A percentile compares a stretch with the other conserved stretches of the same genome.
phyloP scores from a whole-genome alignment of 2,329 filamentous ascomycete species.

The Botrytis byssoidea region DNA sequence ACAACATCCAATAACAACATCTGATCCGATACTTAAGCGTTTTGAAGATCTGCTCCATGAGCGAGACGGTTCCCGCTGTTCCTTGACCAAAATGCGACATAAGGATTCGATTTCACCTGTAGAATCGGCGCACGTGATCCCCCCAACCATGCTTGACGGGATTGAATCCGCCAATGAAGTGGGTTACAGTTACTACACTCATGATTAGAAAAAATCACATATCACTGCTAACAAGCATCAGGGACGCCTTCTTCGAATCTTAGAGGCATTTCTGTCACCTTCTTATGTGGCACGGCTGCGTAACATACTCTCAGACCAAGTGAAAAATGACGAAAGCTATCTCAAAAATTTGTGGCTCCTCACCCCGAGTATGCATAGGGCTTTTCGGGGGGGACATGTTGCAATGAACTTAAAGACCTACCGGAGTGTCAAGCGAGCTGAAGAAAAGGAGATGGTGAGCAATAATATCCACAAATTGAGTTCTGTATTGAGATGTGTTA shows the following conservation, averaged over 20 bases:
- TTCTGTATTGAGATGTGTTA: neutral
- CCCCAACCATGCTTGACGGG: neutral
- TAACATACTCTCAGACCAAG: neutral
- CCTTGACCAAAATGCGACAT: neutral
- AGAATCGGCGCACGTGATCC: neutral
- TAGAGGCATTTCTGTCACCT: neutral
- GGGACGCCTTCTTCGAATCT: neutral
- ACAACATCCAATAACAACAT: neutral
- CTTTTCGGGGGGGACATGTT: neutral
- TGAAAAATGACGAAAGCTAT: neutral
- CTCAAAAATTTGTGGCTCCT: neutral
- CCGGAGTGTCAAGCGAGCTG: neutral
- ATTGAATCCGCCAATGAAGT: neutral
- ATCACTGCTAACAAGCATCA: neutral
- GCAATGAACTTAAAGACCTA: neutral
- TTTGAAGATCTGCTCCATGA: neutral
- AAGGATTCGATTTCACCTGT: neutral
- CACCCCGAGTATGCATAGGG: neutral
- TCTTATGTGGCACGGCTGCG: neutral
- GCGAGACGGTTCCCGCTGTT: neutral
- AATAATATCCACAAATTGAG: neutral
- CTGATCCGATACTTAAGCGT: neutral
- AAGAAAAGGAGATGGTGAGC: neutral
- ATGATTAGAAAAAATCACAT: neutral
- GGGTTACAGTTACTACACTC: neutral